Conservation (phyloP, 345 rosid species). For the Ricinus communis region DNA sequence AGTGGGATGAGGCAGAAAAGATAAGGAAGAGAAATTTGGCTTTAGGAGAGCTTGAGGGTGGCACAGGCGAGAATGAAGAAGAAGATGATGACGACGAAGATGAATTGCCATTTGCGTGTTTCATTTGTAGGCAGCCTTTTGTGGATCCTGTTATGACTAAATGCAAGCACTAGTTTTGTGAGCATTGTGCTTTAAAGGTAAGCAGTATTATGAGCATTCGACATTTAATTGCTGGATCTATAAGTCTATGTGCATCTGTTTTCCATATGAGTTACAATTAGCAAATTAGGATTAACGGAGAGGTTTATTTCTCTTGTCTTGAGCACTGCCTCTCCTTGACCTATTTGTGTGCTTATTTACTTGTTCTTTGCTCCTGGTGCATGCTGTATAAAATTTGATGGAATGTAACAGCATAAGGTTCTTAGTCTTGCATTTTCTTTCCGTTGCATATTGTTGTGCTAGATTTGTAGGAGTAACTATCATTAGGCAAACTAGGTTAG, state of each 20-base stretch:
- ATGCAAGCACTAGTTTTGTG: constrained; percentile 88
- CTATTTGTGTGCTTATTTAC: neutral
- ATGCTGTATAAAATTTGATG: neutral
- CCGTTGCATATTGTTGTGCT: neutral
- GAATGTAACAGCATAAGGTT: neutral
- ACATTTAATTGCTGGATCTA: neutral
- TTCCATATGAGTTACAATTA: neutral
- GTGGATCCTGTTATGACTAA: constrained; percentile 84
- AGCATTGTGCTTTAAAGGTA: constrained; percentile 94
- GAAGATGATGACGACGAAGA: constrained; percentile 57
- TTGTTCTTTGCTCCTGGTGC: neutral
- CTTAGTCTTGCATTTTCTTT: neutral
- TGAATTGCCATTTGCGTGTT: constrained; percentile 78
- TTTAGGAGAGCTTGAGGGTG: constrained; percentile 45
- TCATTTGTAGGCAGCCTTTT: constrained; percentile 73
- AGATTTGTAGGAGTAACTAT: neutral
- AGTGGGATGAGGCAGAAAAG: constrained; percentile 91
- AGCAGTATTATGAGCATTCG: neutral
- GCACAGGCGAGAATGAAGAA: constrained; percentile 17
- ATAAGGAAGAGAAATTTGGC: constrained; percentile 75
- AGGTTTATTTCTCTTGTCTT: neutral
- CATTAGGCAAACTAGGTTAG: neutral
- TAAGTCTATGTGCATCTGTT: neutral
- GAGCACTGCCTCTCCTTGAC: neutral
- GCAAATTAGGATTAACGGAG: neutral